Evolutionary conservation across 1,284 basidiomycete genomes (phyloP).

Genomic region (Apiotrichum montevideense): DNA sequence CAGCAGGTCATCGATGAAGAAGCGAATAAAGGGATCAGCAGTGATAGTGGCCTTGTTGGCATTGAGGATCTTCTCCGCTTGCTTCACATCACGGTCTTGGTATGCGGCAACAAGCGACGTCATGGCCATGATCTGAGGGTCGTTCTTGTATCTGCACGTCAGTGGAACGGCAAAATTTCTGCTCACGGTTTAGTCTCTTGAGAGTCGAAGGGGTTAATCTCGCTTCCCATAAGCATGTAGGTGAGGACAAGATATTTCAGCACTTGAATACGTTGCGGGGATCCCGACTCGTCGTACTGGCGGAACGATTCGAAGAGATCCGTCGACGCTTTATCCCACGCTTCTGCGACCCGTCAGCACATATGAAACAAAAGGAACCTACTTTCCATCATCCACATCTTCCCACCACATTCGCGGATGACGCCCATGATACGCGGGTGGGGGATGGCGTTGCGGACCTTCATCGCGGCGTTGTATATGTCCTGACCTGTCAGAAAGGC

Average conservation of each 20-base stretch:
- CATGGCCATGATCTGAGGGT: conserved; percentile 96
- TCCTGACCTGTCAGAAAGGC: conserved; percentile 54
- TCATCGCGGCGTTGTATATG: conserved; percentile 91
- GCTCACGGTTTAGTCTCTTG: conserved; percentile 95
- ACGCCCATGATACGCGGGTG: conserved; percentile 98
- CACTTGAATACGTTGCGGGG: conserved; percentile 92
- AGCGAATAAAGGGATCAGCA: conserved; percentile 86
- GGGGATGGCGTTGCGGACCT: conserved; percentile 91
- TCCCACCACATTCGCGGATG: conserved; percentile 97
- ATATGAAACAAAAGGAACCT: conserved; percentile 34
- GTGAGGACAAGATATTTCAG: conserved; percentile 97
- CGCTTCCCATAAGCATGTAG: conserved; percentile 96
- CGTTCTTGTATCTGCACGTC: conserved; percentile 75
- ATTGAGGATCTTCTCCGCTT: conserved; percentile 87
- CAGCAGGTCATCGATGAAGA: conserved; percentile 91
- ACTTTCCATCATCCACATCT: conserved; percentile 99
- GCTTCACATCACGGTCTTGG: conserved; percentile 89
- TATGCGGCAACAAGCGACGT: conserved; percentile 94
- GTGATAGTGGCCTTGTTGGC: conserved; percentile 93
- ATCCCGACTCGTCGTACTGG: conserved; percentile 97
- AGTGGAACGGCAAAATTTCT: background rate
- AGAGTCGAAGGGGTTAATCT: conserved; percentile 98
- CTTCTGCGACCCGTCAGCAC: conserved; percentile 52
- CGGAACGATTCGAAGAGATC: conserved; percentile 99
- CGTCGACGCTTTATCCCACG: conserved; percentile 93